Percentiles rank a stretch among this genome's conserved stretches.
These are phyloP conservation scores for Trametopsis cervina DNA, from an alignment of 768 basidiomycete species.

Conservation along the genomic window DNA sequence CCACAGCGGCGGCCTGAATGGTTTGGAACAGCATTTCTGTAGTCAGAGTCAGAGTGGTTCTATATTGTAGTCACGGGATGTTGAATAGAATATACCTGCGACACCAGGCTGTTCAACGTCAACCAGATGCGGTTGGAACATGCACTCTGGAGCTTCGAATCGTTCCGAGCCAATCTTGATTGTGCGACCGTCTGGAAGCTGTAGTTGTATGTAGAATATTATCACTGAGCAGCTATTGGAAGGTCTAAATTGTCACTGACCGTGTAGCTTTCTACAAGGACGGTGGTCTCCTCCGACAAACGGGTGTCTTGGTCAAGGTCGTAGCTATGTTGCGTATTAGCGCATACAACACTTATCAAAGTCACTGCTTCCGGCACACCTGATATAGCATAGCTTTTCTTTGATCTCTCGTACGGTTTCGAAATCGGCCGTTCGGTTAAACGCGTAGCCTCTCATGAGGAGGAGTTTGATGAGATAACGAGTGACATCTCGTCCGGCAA, in stretches of 20 bases:
- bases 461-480: constrained; percentile 99
- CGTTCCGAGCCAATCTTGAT: constrained; percentile 99
- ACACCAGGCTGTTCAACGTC: constrained; percentile 96
- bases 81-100: constrained; percentile 50
- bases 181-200: constrained; percentile 92
- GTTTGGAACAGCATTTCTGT: constrained; percentile 97
- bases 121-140: constrained; percentile 99
- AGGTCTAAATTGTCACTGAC: constrained; percentile 34
- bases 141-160: constrained; percentile 98
- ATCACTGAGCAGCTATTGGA: background rate
- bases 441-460: constrained; percentile 99
- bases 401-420: constrained; percentile 99
- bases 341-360: background rate
- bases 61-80: background rate
- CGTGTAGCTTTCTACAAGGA: constrained; percentile 92
- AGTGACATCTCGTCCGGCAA: constrained; percentile 97
- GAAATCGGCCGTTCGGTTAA: constrained; percentile 99
- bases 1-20: constrained; percentile 87
- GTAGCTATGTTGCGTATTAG: constrained; percentile 46
- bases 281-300: constrained; percentile 93
- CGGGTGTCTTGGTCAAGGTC: constrained; percentile 94
- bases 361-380: constrained; percentile 38
- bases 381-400: constrained; percentile 97
- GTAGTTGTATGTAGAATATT: constrained; percentile 8
- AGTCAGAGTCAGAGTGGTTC: no score